A percentile compares a stretch with the other conserved stretches of the same genome.
Evolutionary conservation across 1,139 yeast species (phyloP).

Genomic region (Kurtzmaniella quercitrusa): DNA sequence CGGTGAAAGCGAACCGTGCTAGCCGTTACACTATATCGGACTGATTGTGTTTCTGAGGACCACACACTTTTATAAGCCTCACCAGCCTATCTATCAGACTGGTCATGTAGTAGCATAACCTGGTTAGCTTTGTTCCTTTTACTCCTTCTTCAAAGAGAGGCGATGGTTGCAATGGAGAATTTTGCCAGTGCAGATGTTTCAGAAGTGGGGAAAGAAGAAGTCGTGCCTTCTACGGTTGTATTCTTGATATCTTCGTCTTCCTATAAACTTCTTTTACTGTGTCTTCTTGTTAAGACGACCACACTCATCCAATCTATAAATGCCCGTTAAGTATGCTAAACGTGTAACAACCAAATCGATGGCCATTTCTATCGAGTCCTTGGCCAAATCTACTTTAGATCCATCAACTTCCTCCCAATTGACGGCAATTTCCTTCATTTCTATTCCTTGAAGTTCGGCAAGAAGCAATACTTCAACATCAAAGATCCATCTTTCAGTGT

Average conservation of each 20-base stretch:
- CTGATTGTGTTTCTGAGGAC: not conserved
- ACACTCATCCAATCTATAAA: conserved; percentile 50
- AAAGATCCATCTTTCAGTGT: conserved; percentile 97
- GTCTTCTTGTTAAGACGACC: conserved; percentile 12
- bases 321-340: conserved; percentile 79
- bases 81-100: too few species aligned
- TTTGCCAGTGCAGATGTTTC: too few species aligned
- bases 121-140: too few species aligned
- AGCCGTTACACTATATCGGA: conserved; percentile 81
- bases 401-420: conserved; percentile 98
- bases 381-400: conserved; percentile 86
- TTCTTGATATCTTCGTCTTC: not conserved
- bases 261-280: not conserved
- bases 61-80: too few species aligned
- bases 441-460: conserved; percentile 66
- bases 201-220: too few species aligned
- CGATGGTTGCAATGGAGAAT: too few species aligned
- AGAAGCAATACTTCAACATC: conserved; percentile 88
- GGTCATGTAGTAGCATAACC: too few species aligned
- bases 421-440: conserved; percentile 74
- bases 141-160: too few species aligned
- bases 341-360: conserved; percentile 88
- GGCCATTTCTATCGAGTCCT: conserved; percentile 94
- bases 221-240: too few species aligned
- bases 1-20: conserved; percentile 83